These are phyloP conservation scores for Plasmodium knowlesi DNA, from an alignment of 169 alveolate species.

Conservation along the genomic window DNA sequence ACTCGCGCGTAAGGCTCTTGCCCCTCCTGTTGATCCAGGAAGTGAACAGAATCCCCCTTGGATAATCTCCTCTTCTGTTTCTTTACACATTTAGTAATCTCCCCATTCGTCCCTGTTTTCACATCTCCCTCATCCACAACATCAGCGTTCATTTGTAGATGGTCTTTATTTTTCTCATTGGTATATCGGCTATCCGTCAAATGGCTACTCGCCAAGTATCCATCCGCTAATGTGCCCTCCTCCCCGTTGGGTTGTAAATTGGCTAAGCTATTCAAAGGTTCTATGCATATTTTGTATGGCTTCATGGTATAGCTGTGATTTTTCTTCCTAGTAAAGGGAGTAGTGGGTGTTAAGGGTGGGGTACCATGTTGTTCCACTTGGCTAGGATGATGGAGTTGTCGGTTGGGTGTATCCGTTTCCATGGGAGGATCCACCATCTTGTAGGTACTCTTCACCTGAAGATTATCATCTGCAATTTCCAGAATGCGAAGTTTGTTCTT, in stretches of 20 bases:
- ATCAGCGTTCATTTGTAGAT: not conserved
- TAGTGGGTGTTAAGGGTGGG: no score
- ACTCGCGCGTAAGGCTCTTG: not conserved
- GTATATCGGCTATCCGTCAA: no score
- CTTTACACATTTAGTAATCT: not conserved
- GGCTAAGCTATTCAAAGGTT: not conserved
- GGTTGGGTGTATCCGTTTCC: not conserved
- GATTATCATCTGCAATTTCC: conserved; percentile 17
- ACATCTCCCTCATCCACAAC: not conserved
- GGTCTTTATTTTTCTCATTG: not conserved
- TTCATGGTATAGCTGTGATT: conserved; percentile 65
- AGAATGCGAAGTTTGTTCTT: conserved; percentile 39
- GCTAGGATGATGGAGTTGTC: not conserved
- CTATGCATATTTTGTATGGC: conserved; percentile 61
- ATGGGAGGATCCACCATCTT: not conserved
- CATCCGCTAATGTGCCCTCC: not conserved
- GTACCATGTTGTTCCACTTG: not conserved
- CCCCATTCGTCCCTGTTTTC: not conserved
- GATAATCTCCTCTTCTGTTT: not conserved
- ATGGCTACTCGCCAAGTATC: no score
- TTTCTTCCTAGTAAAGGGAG: conserved; percentile 5
- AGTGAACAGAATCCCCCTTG: not conserved
- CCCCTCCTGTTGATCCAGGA: not conserved
- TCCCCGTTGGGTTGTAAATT: not conserved
- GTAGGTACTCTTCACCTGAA: conserved; percentile 20